Percentiles rank a stretch among this genome's conserved stretches.
These are phyloP conservation scores for Acer negundo DNA, from an alignment of 345 rosid genomes.

Conservation along the genomic window DNA sequence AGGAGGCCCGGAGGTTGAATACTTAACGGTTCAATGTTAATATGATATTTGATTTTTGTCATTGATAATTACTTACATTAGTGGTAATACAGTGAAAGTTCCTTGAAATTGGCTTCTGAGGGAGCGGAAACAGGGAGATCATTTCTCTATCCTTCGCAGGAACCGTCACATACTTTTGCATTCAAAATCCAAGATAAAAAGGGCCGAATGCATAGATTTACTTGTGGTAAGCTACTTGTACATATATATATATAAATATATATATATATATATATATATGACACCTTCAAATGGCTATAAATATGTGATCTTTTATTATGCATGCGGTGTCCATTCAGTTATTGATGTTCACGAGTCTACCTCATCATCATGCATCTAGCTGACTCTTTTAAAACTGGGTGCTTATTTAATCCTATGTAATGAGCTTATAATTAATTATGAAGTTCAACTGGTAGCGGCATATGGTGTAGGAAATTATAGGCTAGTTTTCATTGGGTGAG, in stretches of 20 bases:
- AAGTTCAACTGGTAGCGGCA: background rate
- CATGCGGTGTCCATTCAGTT: slow-evolving; percentile 17
- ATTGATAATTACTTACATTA: slow-evolving; percentile 12
- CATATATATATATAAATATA: background rate
- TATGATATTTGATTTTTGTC: slow-evolving; percentile 15
- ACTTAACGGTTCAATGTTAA: slow-evolving; percentile 11
- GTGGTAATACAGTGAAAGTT: slow-evolving; percentile 70
- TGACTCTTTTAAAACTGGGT: slow-evolving; percentile 6
- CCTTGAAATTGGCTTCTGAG: slow-evolving; percentile 78
- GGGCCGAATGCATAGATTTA: slow-evolving; percentile 92
- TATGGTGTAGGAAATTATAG: background rate
- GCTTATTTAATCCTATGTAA: background rate
- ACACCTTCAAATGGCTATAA: background rate
- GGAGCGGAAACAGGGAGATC: slow-evolving; percentile 71
- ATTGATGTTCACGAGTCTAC: slow-evolving; percentile 3
- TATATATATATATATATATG: background rate
- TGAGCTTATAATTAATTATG: background rate
- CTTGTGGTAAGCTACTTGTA: slow-evolving; percentile 58
- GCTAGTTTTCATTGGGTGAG: background rate
- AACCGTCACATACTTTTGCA: slow-evolving; percentile 45
- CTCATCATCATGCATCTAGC: slow-evolving; percentile 6
- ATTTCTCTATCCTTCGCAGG: slow-evolving; percentile 47
- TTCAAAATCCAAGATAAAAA: slow-evolving; percentile 88
- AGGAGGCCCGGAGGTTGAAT: slow-evolving; percentile 75
- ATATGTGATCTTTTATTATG: slow-evolving; percentile 7